A percentile compares a stretch with the other conserved stretches of the same genome.
These are phyloP conservation scores for Exserohilum turcica DNA, from an alignment of 2,329 filamentous ascomycete species.

Conservation along the genomic window DNA sequence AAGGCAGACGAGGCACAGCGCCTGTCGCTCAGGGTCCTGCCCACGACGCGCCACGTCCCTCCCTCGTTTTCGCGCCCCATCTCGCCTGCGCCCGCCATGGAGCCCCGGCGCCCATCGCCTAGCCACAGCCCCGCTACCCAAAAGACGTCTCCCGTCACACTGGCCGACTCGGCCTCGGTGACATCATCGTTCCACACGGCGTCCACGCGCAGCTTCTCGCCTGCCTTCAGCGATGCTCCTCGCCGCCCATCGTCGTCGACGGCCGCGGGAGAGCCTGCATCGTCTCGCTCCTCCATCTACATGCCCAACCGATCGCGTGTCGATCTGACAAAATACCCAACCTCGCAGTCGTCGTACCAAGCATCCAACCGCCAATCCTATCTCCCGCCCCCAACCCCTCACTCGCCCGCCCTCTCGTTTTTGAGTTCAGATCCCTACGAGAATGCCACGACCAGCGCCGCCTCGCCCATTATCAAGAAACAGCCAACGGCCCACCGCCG, in stretches of 20 bases:
- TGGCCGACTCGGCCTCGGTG: constrained; percentile 29
- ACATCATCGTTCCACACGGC: constrained; percentile 32
- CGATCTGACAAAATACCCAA: constrained; percentile 23
- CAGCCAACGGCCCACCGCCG: constrained; percentile 40
- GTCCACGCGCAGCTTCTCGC: constrained; percentile 35
- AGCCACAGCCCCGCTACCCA: constrained; percentile 35
- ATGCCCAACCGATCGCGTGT: constrained; percentile 23
- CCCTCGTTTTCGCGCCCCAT: constrained; percentile 26
- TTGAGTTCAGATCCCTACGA: constrained; percentile 48
- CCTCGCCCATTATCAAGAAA: constrained; percentile 44
- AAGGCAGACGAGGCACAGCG: constrained; percentile 35
- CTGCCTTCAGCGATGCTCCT: constrained; percentile 24
- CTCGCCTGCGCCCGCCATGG: constrained; percentile 30
- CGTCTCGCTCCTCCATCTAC: constrained; percentile 38
- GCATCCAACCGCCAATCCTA: constrained; percentile 18
- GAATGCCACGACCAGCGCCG: constrained; percentile 33
- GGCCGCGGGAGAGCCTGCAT: constrained; percentile 17
- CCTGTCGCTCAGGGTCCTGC: constrained; percentile 30
- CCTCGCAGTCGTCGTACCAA: constrained; percentile 26
- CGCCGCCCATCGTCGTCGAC: constrained; percentile 31
- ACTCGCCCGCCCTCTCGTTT: constrained; percentile 43
- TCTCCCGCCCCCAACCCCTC: constrained; percentile 34
- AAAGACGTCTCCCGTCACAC: constrained; percentile 18
- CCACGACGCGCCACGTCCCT: constrained; percentile 14
- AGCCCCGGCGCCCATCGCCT: constrained; percentile 36